Conservation (phyloP, 1,139 yeast genomes). For the Pichia sp. region DNA sequence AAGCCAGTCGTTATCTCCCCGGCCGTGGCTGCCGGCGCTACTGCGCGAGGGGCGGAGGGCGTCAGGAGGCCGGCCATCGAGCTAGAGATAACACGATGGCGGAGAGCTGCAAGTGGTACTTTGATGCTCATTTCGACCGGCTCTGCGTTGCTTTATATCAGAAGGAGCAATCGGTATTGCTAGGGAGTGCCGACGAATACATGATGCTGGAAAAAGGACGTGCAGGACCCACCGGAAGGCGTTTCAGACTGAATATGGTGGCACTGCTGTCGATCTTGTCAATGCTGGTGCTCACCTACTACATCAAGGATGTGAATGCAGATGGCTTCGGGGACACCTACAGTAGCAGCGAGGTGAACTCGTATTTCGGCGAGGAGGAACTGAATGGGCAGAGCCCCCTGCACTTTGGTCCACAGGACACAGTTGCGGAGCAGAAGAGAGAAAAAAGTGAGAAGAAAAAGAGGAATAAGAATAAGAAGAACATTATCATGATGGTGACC, state of each 20-base stretch:
- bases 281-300: background rate
- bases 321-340: background rate
- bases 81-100: too few species aligned
- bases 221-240: background rate
- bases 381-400: background rate
- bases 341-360: background rate
- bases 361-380: background rate
- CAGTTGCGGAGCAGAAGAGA: background rate
- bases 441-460: background rate
- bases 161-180: too few species aligned
- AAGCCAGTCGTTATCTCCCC: too few species aligned
- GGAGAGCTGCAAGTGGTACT: too few species aligned
- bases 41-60: too few species aligned
- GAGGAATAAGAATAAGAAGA: slow-evolving; percentile 33
- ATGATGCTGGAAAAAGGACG: background rate
- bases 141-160: too few species aligned
- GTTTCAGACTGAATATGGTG: background rate
- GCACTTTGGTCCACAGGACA: background rate
- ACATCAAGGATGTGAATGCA: slow-evolving; percentile 6
- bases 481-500: slow-evolving; percentile 79
- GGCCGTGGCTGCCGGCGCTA: too few species aligned
- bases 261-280: background rate
- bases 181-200: background rate
- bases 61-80: too few species aligned
- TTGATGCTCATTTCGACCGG: too few species aligned